phyloP scores from a whole-genome alignment of 108 stramenopile genomes.

The Fistulifera pelliculosa region DNA sequence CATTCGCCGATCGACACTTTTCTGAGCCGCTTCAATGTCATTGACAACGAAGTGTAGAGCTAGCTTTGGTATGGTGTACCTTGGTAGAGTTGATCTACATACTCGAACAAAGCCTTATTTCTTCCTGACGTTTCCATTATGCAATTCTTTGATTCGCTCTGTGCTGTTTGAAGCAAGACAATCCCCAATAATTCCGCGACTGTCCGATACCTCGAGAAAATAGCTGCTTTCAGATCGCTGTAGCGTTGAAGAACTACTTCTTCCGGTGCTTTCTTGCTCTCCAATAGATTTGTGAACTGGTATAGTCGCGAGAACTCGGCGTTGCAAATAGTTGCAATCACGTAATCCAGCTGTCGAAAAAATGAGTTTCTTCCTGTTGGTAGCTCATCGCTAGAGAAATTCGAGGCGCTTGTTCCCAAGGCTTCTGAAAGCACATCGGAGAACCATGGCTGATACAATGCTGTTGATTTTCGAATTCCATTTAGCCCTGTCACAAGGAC shows the following conservation, averaged over 20 bases:
- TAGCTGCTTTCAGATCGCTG: slow-evolving; percentile 69
- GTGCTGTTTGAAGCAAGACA: slow-evolving; percentile 52
- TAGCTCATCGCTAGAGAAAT: slow-evolving; percentile 1
- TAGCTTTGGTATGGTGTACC: slow-evolving; percentile 53
- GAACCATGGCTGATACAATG: slow-evolving; percentile 82
- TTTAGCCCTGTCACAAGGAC: slow-evolving; percentile 86
- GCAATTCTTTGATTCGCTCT: slow-evolving; percentile 45
- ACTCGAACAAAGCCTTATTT: slow-evolving; percentile 82
- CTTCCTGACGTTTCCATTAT: slow-evolving; percentile 80
- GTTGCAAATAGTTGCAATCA: slow-evolving; percentile 74
- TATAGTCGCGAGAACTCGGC: slow-evolving; percentile 68
- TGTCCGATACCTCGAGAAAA: slow-evolving; percentile 79
- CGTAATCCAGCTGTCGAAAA: slow-evolving; percentile 86
- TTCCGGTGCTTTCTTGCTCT: no score
- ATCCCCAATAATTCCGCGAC: slow-evolving; percentile 72
- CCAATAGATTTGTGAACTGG: slow-evolving; percentile 24
- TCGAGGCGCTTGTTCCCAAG: slow-evolving; percentile 21
- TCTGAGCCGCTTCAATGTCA: slow-evolving; percentile 58
- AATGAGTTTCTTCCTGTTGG: slow-evolving; percentile 61
- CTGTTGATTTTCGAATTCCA: slow-evolving; percentile 82
- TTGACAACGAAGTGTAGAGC: slow-evolving; percentile 77
- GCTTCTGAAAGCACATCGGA: slow-evolving; percentile 50
- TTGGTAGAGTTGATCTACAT: slow-evolving; percentile 70
- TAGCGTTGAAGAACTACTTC: slow-evolving; percentile 16
- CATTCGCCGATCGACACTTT: slow-evolving; percentile 76